Base-by-base conservation (phyloP, 495 filamentous ascomycete species). In the Aspergillus conjunctus region DNA sequence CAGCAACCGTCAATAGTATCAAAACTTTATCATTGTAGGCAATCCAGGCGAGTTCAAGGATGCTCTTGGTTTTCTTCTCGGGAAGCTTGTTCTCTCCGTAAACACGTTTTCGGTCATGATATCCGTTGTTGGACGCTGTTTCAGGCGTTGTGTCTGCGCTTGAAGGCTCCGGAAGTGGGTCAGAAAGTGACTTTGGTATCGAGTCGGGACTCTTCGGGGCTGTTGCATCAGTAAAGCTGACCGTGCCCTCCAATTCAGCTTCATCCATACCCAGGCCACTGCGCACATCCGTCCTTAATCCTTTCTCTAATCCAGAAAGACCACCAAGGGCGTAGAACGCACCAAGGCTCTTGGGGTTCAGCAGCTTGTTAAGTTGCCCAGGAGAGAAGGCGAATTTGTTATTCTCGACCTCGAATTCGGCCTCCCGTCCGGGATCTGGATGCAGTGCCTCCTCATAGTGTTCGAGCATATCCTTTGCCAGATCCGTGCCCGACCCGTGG, bases 1-100 rank as follows among this genome's bases (percentile, higher is more conserved):
- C 93, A 4, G 92, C 91, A 48, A 87, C 74, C 1, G 89, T 90
- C 56, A 97, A 77, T 7, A 96, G 73, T 51, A 93, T 88, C 15
- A 94, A 73, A 20, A 94, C 88, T 61, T 92, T 92, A 71, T 95
- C 91, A 51, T 91, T 89, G 65, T 89, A 91, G 3, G 90, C 89
- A 66, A 90, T 87, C 90, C 90, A 94, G 41, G 90, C 88, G 18
- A 93, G 74, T 65, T 84, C 75, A 63, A 87, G 85, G 51, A 94
- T 86, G 30, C 80, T 83, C 66, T 91, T 92, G 10, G 86, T 69
- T 67, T 90, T 91, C 61, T 83, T 84, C 61, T 85, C 85, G 0
- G 91, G 91, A 11, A 95, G 73, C 4, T 81, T 72, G 61, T 94
- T 95, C 54, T 79, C 81, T 37, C 81, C 84, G 67, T 84, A 94